phyloP scores from a whole-genome alignment of 345 rosid genomes.

The Angophora floribunda region DNA sequence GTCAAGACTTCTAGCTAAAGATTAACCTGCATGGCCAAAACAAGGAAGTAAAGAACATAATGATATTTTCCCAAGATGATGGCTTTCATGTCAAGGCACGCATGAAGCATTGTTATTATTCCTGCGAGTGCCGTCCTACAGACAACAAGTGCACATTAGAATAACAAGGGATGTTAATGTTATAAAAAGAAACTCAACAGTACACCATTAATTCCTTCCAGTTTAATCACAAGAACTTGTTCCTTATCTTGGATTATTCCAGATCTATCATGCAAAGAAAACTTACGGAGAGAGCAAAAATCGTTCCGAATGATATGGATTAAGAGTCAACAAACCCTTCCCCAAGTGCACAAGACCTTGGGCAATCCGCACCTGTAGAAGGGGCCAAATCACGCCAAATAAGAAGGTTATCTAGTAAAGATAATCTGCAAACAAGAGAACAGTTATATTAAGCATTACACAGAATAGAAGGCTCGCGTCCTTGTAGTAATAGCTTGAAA shows the following conservation, averaged over 20 bases:
- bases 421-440: background rate
- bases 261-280: background rate
- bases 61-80: slow-evolving; percentile 82
- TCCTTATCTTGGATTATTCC: background rate
- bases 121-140: slow-evolving; percentile 90
- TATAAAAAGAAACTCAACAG: background rate
- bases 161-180: background rate
- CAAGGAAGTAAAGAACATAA: slow-evolving; percentile 81
- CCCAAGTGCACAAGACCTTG: slow-evolving; percentile 95
- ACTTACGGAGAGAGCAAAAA: slow-evolving; percentile 86
- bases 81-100: slow-evolving; percentile 89
- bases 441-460: slow-evolving; percentile 31
- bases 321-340: slow-evolving; percentile 86
- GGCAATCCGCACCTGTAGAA: slow-evolving; percentile 79
- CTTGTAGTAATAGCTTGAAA: slow-evolving; percentile 90
- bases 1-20: background rate
- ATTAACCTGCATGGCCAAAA: slow-evolving; percentile 90
- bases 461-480: slow-evolving; percentile 86
- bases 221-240: background rate
- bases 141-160: background rate
- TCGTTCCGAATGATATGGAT: slow-evolving; percentile 90
- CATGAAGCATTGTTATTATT: slow-evolving; percentile 61
- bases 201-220: background rate
- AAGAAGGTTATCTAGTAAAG: background rate
- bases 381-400: background rate